Conservation (phyloP, 352 stramenopile species). For the Pythium myriotylum region DNA sequence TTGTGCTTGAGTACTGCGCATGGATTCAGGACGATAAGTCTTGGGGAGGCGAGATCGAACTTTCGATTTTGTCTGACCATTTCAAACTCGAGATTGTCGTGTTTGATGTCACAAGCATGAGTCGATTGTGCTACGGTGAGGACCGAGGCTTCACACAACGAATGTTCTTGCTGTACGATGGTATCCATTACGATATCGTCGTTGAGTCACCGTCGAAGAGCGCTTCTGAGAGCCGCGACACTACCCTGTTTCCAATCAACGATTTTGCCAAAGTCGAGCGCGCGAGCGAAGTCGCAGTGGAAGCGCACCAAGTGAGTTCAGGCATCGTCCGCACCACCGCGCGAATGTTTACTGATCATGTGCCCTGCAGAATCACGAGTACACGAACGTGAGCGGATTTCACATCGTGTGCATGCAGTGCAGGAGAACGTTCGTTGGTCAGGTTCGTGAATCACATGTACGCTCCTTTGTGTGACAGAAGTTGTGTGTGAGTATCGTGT, state of each 20-base stretch:
- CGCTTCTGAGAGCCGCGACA: constrained; percentile 54
- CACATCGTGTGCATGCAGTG: constrained; percentile 76
- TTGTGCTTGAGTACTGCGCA: constrained; percentile 79
- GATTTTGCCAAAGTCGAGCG: constrained; percentile 84
- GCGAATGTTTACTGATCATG: too few relatives aligned
- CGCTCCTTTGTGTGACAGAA: neutral
- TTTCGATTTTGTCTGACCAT: constrained; percentile 80
- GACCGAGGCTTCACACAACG: constrained; percentile 82
- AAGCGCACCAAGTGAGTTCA: constrained; percentile 65
- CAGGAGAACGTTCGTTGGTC: constrained; percentile 59
- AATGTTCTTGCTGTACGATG: constrained; percentile 87
- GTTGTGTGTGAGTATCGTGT: neutral
- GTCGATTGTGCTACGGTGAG: constrained; percentile 78
- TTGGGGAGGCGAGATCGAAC: constrained; percentile 87
- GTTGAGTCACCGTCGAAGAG: constrained; percentile 57
- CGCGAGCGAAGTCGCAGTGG: constrained; percentile 79
- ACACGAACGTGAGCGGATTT: constrained; percentile 74
- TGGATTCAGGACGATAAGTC: constrained; percentile 85
- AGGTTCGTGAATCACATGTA: constrained; percentile 1
- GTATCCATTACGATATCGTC: constrained; percentile 85
- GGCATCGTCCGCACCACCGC: neutral
- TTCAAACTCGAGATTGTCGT: constrained; percentile 85
- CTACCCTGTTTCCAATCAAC: constrained; percentile 79
- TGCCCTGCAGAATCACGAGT: constrained; percentile 75
- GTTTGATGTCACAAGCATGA: constrained; percentile 88